Conservation (phyloP, 2,329 filamentous ascomycete species). For the Pseudogymnoascus sp. region DNA sequence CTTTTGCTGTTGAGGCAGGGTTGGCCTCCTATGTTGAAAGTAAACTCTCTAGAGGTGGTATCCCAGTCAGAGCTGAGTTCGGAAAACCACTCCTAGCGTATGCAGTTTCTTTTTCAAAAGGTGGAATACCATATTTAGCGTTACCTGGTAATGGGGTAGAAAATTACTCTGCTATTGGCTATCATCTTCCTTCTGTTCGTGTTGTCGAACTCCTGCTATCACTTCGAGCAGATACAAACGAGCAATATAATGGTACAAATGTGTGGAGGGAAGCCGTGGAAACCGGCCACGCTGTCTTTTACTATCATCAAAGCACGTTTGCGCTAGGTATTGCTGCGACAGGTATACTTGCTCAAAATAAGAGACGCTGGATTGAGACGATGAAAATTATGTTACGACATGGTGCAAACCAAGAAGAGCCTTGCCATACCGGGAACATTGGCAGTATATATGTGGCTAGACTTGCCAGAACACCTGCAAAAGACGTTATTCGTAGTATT, state of each 20-base stretch:
- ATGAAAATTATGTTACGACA: not conserved
- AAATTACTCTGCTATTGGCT: not conserved
- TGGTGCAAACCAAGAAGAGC: not conserved
- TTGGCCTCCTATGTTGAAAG: not conserved
- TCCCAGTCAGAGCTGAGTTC: not conserved
- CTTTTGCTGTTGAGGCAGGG: not conserved
- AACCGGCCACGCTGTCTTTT: not conserved
- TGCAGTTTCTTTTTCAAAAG: not conserved
- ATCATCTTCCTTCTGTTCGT: not conserved
- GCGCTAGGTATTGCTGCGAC: not conserved
- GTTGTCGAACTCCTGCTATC: not conserved
- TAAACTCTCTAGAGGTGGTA: not conserved
- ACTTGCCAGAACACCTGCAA: too few species aligned
- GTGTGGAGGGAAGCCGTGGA: not conserved
- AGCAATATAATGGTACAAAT: not conserved
- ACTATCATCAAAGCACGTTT: not conserved
- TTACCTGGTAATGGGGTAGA: too few species aligned
- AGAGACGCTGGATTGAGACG: not conserved
- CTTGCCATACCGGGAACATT: too few species aligned
- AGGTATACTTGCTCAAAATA: not conserved
- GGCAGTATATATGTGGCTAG: too few species aligned
- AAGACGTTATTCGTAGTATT: not conserved
- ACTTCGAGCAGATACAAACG: not conserved
- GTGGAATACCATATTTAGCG: not conserved
- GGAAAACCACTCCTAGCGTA: not conserved